Evolutionary conservation across 2,329 filamentous ascomycete species (phyloP).

Genomic region (Epichloe baconii): DNA sequence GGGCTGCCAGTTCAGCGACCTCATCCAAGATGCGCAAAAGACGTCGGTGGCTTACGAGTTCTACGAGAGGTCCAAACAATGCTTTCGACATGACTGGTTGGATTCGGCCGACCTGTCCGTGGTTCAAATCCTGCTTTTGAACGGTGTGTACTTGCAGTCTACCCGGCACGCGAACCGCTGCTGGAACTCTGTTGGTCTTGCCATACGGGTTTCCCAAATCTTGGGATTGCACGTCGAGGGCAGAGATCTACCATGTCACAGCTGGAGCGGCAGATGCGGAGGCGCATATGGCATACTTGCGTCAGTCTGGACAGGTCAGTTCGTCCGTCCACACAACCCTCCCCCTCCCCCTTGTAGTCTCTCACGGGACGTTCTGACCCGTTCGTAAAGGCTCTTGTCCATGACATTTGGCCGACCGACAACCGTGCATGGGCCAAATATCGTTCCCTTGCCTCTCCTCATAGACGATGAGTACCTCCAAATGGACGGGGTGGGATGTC

Average conservation of each 20-base stretch:
- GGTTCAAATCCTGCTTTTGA: slow-evolving; percentile 1
- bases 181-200: slow-evolving; percentile 4
- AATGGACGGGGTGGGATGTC: not conserved
- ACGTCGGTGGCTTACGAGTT: slow-evolving; percentile 2
- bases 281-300: slow-evolving; percentile 3
- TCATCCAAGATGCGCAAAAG: slow-evolving; percentile 1
- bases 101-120: slow-evolving; percentile 1
- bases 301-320: slow-evolving; percentile 3
- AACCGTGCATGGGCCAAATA: slow-evolving; percentile 1
- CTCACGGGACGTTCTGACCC: not conserved
- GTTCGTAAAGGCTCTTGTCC: not conserved
- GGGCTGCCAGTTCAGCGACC: slow-evolving; percentile 3
- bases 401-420: slow-evolving; percentile 4
- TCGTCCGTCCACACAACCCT: not conserved
- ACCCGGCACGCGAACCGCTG: slow-evolving; percentile 2
- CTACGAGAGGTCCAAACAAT: not conserved
- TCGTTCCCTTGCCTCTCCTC: not conserved
- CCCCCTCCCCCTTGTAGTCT: not conserved
- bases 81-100: slow-evolving; percentile 1
- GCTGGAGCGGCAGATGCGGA: slow-evolving; percentile 1
- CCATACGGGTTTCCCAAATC: slow-evolving; percentile 3
- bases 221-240: not conserved
- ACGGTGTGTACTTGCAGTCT: slow-evolving; percentile 2
- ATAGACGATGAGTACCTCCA: slow-evolving; percentile 2
- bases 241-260: not conserved